Evolutionary conservation across 306 rosid species (phyloP).

Genomic region (Luffa aegyptiaca): DNA sequence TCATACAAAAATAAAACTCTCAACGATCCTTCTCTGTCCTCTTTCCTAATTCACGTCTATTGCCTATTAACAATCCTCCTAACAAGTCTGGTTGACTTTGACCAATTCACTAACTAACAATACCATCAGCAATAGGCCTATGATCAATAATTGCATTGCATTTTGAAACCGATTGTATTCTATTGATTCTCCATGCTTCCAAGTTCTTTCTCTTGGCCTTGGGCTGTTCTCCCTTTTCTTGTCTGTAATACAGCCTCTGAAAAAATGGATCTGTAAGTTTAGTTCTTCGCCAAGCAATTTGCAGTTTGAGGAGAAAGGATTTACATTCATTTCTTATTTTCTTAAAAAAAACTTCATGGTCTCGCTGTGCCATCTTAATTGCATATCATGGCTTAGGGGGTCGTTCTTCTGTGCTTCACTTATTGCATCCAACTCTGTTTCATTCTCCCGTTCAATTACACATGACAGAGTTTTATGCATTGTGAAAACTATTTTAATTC

Average conservation of each 20-base stretch:
- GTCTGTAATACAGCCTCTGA: too few relatives aligned
- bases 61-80: background rate
- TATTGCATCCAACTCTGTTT: background rate
- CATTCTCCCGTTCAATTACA: background rate
- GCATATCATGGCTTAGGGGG: background rate
- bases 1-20: background rate
- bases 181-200: background rate
- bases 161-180: background rate
- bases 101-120: background rate
- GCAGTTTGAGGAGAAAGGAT: background rate
- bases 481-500: background rate
- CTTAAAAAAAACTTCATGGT: too few relatives aligned
- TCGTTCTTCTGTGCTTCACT: background rate
- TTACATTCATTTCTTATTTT: too few relatives aligned
- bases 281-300: too few relatives aligned
- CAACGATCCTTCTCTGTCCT: background rate
- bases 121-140: background rate
- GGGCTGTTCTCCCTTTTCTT: too few relatives aligned
- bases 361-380: too few relatives aligned
- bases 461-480: background rate
- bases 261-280: too few relatives aligned
- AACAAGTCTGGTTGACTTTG: background rate
- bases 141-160: background rate
- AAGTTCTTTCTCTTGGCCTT: too few relatives aligned
- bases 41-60: background rate